Percentiles rank a stretch among this genome's conserved stretches.
phyloP scores from a whole-genome alignment of 2,329 filamentous ascomycete species.

The Colletotrichum lini region DNA sequence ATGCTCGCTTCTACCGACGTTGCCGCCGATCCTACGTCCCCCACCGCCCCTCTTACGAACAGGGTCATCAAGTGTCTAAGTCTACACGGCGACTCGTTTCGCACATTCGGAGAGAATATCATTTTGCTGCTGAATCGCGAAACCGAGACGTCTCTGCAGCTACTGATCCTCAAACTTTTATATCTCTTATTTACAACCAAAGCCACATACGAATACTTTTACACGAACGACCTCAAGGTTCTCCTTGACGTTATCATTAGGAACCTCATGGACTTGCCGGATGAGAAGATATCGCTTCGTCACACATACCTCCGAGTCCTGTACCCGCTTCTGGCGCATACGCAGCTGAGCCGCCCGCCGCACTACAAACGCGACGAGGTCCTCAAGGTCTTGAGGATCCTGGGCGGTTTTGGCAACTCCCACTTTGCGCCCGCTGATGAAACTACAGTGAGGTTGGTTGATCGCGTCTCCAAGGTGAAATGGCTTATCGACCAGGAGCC shows the following conservation, averaged over 20 bases:
- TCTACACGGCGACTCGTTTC: conserved; percentile 83
- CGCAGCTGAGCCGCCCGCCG: conserved; percentile 87
- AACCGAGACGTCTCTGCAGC: conserved; percentile 91
- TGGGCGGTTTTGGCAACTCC: conserved; percentile 75
- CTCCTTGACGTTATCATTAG: conserved; percentile 96
- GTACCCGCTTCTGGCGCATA: conserved; percentile 91
- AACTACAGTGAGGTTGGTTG: conserved; percentile 83
- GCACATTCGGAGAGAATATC: conserved; percentile 97
- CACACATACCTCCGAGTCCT: conserved; percentile 97
- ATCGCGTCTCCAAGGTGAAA: conserved; percentile 79
- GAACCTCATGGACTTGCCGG: conserved; percentile 94
- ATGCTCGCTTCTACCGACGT: conserved; percentile 81
- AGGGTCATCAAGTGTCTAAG: conserved; percentile 93
- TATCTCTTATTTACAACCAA: conserved; percentile 96
- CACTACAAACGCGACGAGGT: conserved; percentile 95
- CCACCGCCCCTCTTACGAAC: conserved; percentile 79
- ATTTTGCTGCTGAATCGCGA: conserved; percentile 96
- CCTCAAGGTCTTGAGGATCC: conserved; percentile 79
- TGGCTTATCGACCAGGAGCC: conserved; percentile 71
- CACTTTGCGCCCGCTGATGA: conserved; percentile 88
- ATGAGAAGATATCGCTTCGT: conserved; percentile 81
- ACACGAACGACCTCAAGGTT: conserved; percentile 96
- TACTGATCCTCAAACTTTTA: conserved; percentile 95
- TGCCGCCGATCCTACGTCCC: conserved; percentile 56
- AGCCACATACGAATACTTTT: conserved; percentile 97